These are phyloP conservation scores for Amniculicola lignicola DNA, from an alignment of 495 filamentous ascomycete genomes.

Conservation along the genomic window DNA sequence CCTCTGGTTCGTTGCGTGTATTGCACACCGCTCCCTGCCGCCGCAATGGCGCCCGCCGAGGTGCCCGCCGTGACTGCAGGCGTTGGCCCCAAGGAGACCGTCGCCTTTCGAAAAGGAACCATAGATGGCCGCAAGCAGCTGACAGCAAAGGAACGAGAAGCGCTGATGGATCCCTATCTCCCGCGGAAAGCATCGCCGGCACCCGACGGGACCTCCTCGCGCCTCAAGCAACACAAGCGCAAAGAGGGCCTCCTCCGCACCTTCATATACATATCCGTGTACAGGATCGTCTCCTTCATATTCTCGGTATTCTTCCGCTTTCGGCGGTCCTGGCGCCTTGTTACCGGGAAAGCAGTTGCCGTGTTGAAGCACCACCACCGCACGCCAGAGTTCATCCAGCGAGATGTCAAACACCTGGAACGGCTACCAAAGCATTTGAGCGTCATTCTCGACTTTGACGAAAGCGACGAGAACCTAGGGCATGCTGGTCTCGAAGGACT, in stretches of 20 bases:
- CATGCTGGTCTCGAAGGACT: constrained; percentile 70
- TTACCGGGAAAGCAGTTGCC: constrained; percentile 69
- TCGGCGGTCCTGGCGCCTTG: constrained; percentile 71
- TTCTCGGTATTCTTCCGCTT: constrained; percentile 84
- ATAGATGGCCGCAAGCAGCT: constrained; percentile 59
- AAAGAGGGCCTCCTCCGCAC: constrained; percentile 65
- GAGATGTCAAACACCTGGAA: constrained; percentile 73
- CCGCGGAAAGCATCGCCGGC: constrained; percentile 52
- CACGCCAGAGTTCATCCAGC: constrained; percentile 82
- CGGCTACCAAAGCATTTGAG: constrained; percentile 81
- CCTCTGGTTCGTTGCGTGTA: neutral
- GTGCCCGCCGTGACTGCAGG: too few species aligned
- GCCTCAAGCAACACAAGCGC: constrained; percentile 41
- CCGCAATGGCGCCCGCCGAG: constrained; percentile 33
- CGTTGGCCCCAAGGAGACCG: constrained; percentile 53
- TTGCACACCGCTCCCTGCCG: neutral
- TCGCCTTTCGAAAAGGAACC: constrained; percentile 63
- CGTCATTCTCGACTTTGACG: constrained; percentile 74
- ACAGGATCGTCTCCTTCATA: constrained; percentile 69
- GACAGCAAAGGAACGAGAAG: constrained; percentile 63
- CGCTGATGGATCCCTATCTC: constrained; percentile 71
- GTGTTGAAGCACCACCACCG: constrained; percentile 89
- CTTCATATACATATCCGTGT: constrained; percentile 66
- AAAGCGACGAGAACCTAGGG: constrained; percentile 63
- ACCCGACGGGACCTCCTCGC: neutral